Conservation (phyloP, 1,139 yeast genomes). For the Candida frijolesensis region DNA sequence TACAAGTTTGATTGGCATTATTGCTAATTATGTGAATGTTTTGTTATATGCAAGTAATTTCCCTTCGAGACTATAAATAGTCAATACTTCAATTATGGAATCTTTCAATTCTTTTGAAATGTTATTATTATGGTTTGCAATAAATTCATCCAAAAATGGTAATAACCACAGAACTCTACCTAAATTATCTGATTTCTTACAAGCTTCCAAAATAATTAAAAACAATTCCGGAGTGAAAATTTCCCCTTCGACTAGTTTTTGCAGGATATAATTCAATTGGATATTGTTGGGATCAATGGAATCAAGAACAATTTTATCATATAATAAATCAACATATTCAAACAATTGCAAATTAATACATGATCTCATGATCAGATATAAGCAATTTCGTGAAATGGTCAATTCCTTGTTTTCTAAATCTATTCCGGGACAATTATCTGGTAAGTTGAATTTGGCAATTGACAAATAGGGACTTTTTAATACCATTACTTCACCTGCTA, state of each 20-base stretch:
- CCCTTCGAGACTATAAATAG: conserved; percentile 28
- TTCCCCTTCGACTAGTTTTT: conserved; percentile 11
- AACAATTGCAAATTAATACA: conserved; percentile 31
- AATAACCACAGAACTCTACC: conserved; percentile 44
- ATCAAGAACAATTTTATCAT: conserved; percentile 38
- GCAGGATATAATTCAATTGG: conserved; percentile 15
- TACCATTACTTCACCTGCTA: conserved; percentile 21
- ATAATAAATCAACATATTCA: conserved; percentile 35
- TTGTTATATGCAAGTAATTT: conserved; percentile 24
- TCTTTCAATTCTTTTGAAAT: conserved; percentile 14
- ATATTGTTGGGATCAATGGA: conserved; percentile 20
- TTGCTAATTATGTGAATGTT: conserved; percentile 10
- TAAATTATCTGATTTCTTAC: conserved; percentile 27
- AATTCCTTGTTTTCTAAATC: conserved; percentile 15
- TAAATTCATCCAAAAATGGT: conserved; percentile 38
- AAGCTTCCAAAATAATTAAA: conserved; percentile 27
- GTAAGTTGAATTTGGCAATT: conserved; percentile 28
- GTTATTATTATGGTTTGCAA: conserved; percentile 12
- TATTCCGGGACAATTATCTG: conserved; percentile 11
- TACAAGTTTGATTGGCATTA: background rate
- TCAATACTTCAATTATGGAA: conserved; percentile 21
- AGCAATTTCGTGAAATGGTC: conserved; percentile 11
- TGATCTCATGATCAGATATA: conserved; percentile 32
- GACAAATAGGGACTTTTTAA: conserved; percentile 23
- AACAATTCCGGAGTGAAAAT: conserved; percentile 31